phyloP scores from a whole-genome alignment of 148 eudicot species.

The Euryodendron excelsum region DNA sequence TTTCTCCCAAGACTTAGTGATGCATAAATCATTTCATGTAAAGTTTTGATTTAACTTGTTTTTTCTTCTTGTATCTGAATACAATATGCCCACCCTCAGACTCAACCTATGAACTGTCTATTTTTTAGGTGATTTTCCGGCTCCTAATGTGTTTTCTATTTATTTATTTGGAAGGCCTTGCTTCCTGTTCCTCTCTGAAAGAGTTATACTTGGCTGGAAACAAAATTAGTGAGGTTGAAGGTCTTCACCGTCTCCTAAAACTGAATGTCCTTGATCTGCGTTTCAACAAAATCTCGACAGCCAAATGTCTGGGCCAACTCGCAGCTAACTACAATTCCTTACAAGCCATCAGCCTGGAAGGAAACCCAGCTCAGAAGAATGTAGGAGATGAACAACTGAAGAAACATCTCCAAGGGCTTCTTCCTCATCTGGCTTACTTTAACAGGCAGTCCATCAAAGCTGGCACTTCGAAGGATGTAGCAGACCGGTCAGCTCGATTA shows the following conservation, averaged over 20 bases:
- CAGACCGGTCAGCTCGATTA: conserved; percentile 64
- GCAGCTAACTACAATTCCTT: conserved; percentile 85
- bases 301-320: conserved; percentile 81
- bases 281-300: conserved; percentile 82
- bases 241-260: conserved; percentile 87
- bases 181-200: conserved; percentile 76
- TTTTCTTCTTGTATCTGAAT: neutral
- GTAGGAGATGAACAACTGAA: conserved; percentile 85
- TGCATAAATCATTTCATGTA: neutral
- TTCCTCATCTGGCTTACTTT: conserved; percentile 72
- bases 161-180: conserved; percentile 55
- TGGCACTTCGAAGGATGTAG: conserved; percentile 56
- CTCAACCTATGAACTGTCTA: neutral
- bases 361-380: conserved; percentile 89
- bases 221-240: conserved; percentile 93
- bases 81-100: neutral
- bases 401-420: conserved; percentile 63
- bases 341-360: conserved; percentile 90
- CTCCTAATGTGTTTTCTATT: neutral
- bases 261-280: conserved; percentile 69
- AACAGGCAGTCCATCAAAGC: conserved; percentile 63
- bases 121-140: too few species aligned
- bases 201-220: conserved; percentile 87
- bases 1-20: neutral
- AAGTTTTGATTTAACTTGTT: neutral